phyloP scores from a whole-genome alignment of 345 rosid genomes.

The Gossypium australe region DNA sequence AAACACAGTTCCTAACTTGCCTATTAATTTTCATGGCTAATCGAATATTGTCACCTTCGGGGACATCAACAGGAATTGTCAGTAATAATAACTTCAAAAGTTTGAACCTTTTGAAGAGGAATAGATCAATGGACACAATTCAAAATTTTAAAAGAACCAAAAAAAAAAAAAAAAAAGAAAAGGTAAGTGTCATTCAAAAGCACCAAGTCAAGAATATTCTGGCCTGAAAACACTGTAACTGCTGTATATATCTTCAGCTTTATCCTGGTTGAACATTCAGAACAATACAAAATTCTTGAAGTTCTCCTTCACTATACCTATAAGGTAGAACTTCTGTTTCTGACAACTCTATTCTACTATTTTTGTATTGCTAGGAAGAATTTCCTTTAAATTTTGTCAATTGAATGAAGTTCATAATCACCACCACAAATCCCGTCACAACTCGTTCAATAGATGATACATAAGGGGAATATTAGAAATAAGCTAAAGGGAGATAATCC shows the following conservation, averaged over 20 bases:
- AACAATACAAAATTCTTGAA: slow-evolving; percentile 5
- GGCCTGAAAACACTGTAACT: not conserved
- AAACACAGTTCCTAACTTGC: not conserved
- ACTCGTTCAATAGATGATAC: not conserved
- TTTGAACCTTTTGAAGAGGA: not conserved
- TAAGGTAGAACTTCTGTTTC: not conserved
- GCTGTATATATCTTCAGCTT: not conserved
- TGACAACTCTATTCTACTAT: not conserved
- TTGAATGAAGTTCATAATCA: not conserved
- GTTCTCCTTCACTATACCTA: not conserved
- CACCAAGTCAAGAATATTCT: not conserved
- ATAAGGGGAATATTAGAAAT: not conserved
- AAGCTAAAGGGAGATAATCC: not conserved
- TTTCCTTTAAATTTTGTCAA: not conserved
- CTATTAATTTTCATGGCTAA: not conserved
- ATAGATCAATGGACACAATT: not conserved
- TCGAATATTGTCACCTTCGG: not conserved
- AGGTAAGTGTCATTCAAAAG: not conserved
- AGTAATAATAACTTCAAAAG: not conserved
- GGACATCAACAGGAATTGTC: slow-evolving; percentile 11
- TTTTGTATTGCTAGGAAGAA: not conserved
- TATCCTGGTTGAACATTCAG: not conserved
- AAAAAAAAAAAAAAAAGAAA: not conserved
- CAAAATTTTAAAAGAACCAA: not conserved
- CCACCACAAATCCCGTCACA: not conserved